phyloP scores from a whole-genome alignment of 352 stramenopile genomes.

The Hyaloperonospora brassicae region DNA sequence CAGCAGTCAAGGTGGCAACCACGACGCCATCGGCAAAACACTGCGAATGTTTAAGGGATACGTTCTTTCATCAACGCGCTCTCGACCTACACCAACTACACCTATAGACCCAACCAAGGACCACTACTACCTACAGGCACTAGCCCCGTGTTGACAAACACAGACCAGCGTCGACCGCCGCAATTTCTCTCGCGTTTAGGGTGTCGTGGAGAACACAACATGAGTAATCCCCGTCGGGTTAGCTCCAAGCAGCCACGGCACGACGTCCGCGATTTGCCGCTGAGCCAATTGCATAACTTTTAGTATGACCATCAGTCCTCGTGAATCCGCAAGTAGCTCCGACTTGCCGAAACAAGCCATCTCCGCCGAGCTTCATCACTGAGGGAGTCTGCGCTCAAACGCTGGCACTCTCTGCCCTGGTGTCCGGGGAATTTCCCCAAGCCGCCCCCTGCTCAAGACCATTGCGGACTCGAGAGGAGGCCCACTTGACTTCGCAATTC shows the following conservation, averaged over 20 bases:
- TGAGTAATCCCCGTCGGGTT: constrained; percentile 89
- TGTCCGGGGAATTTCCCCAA: constrained; percentile 89
- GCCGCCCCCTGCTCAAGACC: constrained; percentile 27
- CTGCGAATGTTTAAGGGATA: constrained; percentile 83
- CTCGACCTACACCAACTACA: not conserved
- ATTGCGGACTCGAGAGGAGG: constrained; percentile 11
- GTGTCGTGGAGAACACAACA: constrained; percentile 88
- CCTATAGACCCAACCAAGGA: no score
- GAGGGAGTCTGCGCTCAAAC: constrained; percentile 75
- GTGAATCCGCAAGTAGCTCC: constrained; percentile 40
- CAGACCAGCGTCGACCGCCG: constrained; percentile 2
- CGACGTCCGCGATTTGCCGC: constrained; percentile 47
- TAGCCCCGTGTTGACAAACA: constrained; percentile 37
- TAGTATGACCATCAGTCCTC: constrained; percentile 87
- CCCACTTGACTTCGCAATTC: constrained; percentile 88
- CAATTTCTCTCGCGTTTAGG: constrained; percentile 32
- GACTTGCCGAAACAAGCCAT: constrained; percentile 24
- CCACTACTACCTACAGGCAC: constrained; percentile 1
- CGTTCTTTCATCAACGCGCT: constrained; percentile 68
- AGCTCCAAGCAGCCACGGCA: constrained; percentile 66
- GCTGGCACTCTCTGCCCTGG: constrained; percentile 82
- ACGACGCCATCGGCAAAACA: constrained; percentile 68
- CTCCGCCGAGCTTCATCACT: constrained; percentile 52
- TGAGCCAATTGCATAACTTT: constrained; percentile 91
- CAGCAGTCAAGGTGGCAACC: constrained; percentile 53